Evolutionary conservation across 805 yeast species (phyloP).

Genomic region (Kregervanrija delftensis): DNA sequence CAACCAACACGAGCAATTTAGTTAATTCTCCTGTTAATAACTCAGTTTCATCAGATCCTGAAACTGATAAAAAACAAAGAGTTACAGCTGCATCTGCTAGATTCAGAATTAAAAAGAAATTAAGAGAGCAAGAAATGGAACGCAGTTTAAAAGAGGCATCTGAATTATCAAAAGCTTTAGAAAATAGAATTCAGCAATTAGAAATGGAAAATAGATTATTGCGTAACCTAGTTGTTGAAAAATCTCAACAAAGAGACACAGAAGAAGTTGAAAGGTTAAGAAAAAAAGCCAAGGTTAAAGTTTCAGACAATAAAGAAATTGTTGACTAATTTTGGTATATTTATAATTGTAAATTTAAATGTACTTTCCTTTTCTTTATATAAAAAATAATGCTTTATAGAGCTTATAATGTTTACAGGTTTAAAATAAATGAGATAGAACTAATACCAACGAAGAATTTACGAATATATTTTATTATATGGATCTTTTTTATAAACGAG

Average conservation of each 20-base stretch:
- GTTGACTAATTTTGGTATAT: too few species aligned
- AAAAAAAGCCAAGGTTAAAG: conserved; percentile 33
- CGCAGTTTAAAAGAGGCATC: conserved; percentile 63
- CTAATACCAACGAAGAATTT: too few species aligned
- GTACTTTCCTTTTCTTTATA: too few species aligned
- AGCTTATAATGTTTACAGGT: too few species aligned
- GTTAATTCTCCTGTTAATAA: background rate
- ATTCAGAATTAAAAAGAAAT: conserved; percentile 85
- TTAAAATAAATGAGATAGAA: too few species aligned
- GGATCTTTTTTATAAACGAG: too few species aligned
- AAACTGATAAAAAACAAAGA: conserved; percentile 70
- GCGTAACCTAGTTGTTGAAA: conserved; percentile 76
- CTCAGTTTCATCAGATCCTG: conserved; percentile 15
- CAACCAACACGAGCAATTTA: background rate
- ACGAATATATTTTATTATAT: too few species aligned
- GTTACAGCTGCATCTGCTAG: conserved; percentile 95
- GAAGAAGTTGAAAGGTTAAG: conserved; percentile 48
- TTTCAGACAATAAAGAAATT: too few species aligned
- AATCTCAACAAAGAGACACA: conserved; percentile 51
- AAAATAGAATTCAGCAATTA: conserved; percentile 69
- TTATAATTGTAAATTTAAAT: too few species aligned
- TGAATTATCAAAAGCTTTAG: conserved; percentile 58
- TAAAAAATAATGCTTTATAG: too few species aligned
- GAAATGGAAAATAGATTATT: conserved; percentile 91
- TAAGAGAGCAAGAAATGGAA: conserved; percentile 90